phyloP scores from a whole-genome alignment of 306 rosid genomes.

The Crataegus laevigata region DNA sequence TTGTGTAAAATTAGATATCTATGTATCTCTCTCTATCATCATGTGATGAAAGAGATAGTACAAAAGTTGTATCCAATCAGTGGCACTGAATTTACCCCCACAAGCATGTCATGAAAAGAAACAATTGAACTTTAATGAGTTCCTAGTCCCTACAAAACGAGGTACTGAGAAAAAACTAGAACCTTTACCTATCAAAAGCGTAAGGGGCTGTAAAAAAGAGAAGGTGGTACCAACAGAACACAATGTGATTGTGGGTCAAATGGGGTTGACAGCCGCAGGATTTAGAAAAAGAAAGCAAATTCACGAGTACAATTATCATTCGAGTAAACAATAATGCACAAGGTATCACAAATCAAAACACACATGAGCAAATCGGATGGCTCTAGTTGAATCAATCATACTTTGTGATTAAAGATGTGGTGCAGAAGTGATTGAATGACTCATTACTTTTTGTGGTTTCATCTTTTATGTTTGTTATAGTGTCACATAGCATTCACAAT shows the following conservation, averaged over 20 bases:
- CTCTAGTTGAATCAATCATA: conserved; percentile 11
- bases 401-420: conserved; percentile 3
- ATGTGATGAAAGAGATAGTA: too few relatives aligned
- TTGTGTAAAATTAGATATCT: too few relatives aligned
- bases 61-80: neutral
- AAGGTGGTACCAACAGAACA: too few relatives aligned
- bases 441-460: neutral
- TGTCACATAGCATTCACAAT: conserved; percentile 6
- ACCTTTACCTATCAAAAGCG: neutral
- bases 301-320: conserved; percentile 20
- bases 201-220: neutral
- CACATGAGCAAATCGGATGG: neutral
- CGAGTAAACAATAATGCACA: conserved; percentile 16
- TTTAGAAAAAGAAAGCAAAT: neutral
- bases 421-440: neutral
- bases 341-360: conserved; percentile 4
- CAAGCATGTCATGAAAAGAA: neutral
- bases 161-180: neutral
- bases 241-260: conserved; percentile 14
- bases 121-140: neutral
- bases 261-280: conserved; percentile 13
- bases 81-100: neutral
- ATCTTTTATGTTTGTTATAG: neutral
- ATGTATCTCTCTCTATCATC: neutral
- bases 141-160: conserved; percentile 4